phyloP scores from a whole-genome alignment of 805 yeast genomes.

The Tetrapisispora phaffii region DNA sequence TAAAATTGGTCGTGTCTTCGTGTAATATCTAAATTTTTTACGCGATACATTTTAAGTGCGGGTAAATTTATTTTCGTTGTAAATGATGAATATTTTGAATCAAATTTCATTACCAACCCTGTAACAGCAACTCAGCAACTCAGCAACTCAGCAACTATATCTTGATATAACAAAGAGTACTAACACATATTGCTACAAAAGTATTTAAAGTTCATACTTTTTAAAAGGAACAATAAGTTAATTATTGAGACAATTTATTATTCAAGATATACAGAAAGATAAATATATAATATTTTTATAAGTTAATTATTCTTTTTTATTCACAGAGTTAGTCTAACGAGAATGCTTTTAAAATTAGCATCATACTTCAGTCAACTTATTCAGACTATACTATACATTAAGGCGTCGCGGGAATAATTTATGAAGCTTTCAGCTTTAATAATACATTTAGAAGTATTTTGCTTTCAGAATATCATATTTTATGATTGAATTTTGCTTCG shows the following conservation, averaged over 20 bases:
- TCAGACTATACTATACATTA: too few species aligned
- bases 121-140: too few species aligned
- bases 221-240: too few species aligned
- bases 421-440: not conserved
- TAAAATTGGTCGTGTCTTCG: not conserved
- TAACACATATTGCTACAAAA: too few species aligned
- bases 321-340: too few species aligned
- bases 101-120: too few species aligned
- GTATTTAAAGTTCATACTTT: too few species aligned
- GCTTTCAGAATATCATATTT: not conserved
- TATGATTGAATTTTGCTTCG: not conserved
- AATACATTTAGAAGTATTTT: not conserved
- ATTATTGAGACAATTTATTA: not conserved
- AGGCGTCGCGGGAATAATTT: not conserved
- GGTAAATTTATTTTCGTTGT: not conserved
- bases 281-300: too few species aligned
- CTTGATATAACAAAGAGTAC: too few species aligned
- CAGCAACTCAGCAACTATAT: too few species aligned
- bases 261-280: not conserved
- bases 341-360: too few species aligned
- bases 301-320: too few species aligned
- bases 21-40: not conserved
- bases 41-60: not conserved
- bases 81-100: conserved; percentile 1
- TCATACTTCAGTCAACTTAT: not conserved